Base-by-base conservation (phyloP, 805 yeast species). In the Blastobotrys robertii region DNA sequence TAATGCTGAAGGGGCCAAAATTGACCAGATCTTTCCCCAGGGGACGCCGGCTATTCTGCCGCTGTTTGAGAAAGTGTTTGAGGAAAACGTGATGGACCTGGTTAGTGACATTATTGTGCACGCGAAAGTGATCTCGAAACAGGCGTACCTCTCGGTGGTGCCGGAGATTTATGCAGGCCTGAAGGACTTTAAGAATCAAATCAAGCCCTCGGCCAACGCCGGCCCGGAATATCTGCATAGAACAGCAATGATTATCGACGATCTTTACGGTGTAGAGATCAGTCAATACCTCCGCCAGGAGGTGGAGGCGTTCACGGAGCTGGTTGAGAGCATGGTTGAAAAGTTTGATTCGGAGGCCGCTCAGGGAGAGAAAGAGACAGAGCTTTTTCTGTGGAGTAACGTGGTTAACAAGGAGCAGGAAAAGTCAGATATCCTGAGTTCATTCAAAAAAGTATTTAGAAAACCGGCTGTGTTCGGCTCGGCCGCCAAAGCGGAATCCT, bases 341-440 rank as follows among this genome's bases (percentile, higher is more conserved):
- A 45, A 45, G 4, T 68, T 69, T 64, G 53, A 52, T 22, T 41
- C 47, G 4, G 44, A 49, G 4, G 56, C 72, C 0, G 60, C 65
- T 2, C 65, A 65, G 41, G 58, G 71, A 37, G 81, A 76, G 48
- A 64, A 60, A 8, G 76, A 69, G 47, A 70, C 74, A 0, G 73
- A 73, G 14, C 62, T 66, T 34, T 64, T 60, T 37, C 66, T 77
- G 30, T 62, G 73, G 58, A 69, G 72, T 49, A 70, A 70, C 40
- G 79, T 76, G 8, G n/a, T 19, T 6, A 53, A 65, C 6, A 51
- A 50, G 19, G 59, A 55, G 28, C 62, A 65, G 46, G 73, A 77
- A 9, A 74, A 74, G 47, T 63, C 60, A 38, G 79, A 73, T 48
- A 75, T 76, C 46, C 57, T 76, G 44, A 58, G 72, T 3, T 69